phyloP scores from a whole-genome alignment of 768 basidiomycete genomes.

The Paxillus ammoniavirescens region DNA sequence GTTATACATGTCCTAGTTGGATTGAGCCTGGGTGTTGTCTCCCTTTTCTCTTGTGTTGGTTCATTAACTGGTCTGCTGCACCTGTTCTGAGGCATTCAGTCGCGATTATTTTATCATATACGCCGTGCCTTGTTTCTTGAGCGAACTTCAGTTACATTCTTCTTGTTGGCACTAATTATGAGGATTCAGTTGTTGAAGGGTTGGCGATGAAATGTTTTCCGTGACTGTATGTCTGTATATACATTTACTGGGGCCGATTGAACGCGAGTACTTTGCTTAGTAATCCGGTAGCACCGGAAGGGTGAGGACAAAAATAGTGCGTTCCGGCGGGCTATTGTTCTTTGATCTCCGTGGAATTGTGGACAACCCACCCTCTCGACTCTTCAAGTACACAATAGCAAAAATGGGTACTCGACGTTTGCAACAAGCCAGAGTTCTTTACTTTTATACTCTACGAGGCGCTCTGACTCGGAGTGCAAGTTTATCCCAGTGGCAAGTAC shows the following conservation, averaged over 20 bases:
- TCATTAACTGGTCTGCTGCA: constrained; percentile 2
- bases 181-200: background rate
- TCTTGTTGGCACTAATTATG: background rate
- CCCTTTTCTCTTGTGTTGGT: constrained; percentile 3
- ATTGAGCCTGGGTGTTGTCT: background rate
- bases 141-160: background rate
- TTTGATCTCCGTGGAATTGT: background rate
- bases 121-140: background rate
- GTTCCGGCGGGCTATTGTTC: constrained; percentile 5
- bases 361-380: background rate
- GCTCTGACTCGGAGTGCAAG: background rate
- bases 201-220: background rate
- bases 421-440: background rate
- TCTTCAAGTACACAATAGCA: background rate
- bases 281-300: no score
- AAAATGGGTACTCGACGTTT: background rate
- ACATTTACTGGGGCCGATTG: no score
- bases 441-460: no score
- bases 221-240: no score
- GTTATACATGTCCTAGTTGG: background rate
- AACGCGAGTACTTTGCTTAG: no score
- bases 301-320: background rate
- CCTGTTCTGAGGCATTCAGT: background rate
- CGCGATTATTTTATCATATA: background rate
- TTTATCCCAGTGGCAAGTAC: no score